Evolutionary conservation across 805 yeast species (phyloP), one percentile per base, ranked within the genome.

Genomic region (Tetrapisispora namnaoensis): DNA sequence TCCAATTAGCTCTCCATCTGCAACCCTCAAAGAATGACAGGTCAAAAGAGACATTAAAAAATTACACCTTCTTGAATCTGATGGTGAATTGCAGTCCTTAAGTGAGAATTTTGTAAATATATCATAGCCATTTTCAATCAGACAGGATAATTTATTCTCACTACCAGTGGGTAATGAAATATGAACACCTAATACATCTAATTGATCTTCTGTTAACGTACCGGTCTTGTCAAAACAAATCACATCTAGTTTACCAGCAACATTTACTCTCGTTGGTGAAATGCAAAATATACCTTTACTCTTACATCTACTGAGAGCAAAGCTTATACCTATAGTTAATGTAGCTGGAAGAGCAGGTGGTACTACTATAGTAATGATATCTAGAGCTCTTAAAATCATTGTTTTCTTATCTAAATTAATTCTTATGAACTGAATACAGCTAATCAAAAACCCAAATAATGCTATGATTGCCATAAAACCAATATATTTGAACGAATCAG

Each of bases 321-420:
- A 90, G 55, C 91, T 87, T 0, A 97, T 90, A 18, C 99, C 99
- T 51, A 93, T 91, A 0, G 99, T 89, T 52, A 93, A 70, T 0
- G 99, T 93, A 0, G 99, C 99, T 0, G 99, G 99, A 42, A 93
- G 73, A 0, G 99, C 99, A 1, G 99, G 99, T 1, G 99, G 99
- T 1, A 93, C 96, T 7, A 93, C 99, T 63, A 93, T 89, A 0
- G 99, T 93, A 48, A 93, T 83, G 46, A 93, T 78, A 68, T 93
- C 99, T 48, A 93, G 71, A 0, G 98, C 98, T 56, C 99, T 77
- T 49, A 93, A 70, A 6, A 90, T 73, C 72, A 93, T 91, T 36
- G 83, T 67, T 43, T 73, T 73, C 52, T 76, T 76, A 4, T 83
- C 80, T 37, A 93, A 66, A 0, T 95, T 93, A 52, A 93, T 68